Base-by-base conservation (phyloP, 441 rosid species). In the Populus trichocarpa region DNA sequence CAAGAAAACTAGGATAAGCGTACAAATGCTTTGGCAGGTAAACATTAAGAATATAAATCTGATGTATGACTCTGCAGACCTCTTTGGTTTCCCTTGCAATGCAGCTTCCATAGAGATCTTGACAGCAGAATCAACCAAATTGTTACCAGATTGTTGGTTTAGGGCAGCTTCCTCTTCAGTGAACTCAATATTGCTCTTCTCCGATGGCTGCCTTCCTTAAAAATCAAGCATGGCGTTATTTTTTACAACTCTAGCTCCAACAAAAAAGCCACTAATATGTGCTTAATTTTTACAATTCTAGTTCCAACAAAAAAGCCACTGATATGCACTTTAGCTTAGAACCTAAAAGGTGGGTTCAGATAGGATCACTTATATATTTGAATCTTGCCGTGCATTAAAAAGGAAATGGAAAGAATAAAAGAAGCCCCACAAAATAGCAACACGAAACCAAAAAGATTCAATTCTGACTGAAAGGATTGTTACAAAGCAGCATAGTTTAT, bases 201-300 rank as follows among this genome's bases (percentile, higher is more conserved):
- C 85, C 33, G 53, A 77, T 71, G 74, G 93, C 32, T 30, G 32
- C 32, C 32, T 30, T 30, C 32, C 96, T 95, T 90, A 78, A 84
- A 84, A 84, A 76, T 75, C 57, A 50, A 81, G 67, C 77, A 83
- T 72, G 77, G 77, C 28, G 80, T 82, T 79, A 85, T 80, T 75
- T 75, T 77, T 53, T 70, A 67, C 13, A 42, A 40, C 50, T 75
- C 57, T 32, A 63, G 12, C 14, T 50, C 9, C 9, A 8, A 16
- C 22, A 10, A 8, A 25, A 28, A 28, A 28, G 30, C 30, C 30
- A 28, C 30, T 28, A 28, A 28, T 28, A 28, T 28, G 30, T 28
- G 30, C 2, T 28, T 28, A 28, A 28, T 28, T 28, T 28, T 28
- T 28, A 28, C 30, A 28, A 28, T 28, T 28, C 30, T 28, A 28